These are phyloP conservation scores for Yamadazyma blattariae DNA, from an alignment of 1,139 yeast species.

Conservation along the genomic window DNA sequence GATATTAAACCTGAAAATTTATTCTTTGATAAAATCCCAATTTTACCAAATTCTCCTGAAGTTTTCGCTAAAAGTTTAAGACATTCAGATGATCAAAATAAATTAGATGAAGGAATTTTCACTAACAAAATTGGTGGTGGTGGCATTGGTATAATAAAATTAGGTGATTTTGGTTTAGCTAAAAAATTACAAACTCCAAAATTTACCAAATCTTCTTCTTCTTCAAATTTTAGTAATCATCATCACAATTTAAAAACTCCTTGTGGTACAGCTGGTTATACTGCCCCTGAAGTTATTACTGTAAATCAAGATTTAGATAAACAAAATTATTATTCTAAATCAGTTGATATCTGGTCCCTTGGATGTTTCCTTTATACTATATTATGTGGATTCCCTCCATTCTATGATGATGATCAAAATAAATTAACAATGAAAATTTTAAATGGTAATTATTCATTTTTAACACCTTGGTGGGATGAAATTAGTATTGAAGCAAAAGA, in stretches of 20 bases:
- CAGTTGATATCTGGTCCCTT: constrained; percentile 95
- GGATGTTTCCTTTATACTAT: constrained; percentile 91
- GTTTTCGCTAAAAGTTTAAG: constrained; percentile 46
- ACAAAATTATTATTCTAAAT: constrained; percentile 76
- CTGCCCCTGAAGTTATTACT: constrained; percentile 89
- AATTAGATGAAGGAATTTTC: constrained; percentile 85
- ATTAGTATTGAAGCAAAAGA: constrained; percentile 75
- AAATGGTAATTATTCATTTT: constrained; percentile 75
- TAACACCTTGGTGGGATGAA: constrained; percentile 98
- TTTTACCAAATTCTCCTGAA: constrained; percentile 44
- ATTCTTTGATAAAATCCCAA: constrained; percentile 52
- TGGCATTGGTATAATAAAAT: constrained; percentile 77
- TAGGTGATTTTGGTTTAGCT: constrained; percentile 93
- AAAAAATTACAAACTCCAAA: constrained; percentile 53
- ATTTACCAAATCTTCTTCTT: background rate
- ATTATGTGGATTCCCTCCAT: constrained; percentile 94
- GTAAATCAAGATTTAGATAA: constrained; percentile 34
- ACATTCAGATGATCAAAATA: constrained; percentile 71
- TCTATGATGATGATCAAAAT: constrained; percentile 84
- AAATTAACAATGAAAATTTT: constrained; percentile 81
- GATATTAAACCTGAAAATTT: constrained; percentile 95
- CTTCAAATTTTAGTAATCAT: background rate
- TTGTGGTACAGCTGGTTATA: constrained; percentile 63
- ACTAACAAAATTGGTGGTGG: constrained; percentile 82
- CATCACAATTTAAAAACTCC: constrained; percentile 55